Conservation (phyloP, 495 filamentous ascomycete genomes). For the Aspergillus panamensis region DNA sequence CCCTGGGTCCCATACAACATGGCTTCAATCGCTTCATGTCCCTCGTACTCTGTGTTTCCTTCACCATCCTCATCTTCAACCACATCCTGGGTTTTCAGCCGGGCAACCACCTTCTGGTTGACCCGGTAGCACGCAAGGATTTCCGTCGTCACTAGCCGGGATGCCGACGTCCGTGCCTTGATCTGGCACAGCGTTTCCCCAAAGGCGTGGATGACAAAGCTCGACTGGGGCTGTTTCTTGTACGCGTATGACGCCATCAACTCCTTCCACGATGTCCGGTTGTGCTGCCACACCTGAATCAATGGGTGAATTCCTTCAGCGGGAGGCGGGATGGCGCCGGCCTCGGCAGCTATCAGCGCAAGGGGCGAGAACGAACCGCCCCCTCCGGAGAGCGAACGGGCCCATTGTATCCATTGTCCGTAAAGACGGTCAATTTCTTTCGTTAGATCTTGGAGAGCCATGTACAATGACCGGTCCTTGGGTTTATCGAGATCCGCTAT, state of each 20-base stretch:
- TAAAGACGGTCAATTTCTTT: conserved; percentile 16
- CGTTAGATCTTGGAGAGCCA: conserved; percentile 23
- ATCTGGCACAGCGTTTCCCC: conserved; percentile 60
- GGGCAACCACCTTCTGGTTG: conserved; percentile 33
- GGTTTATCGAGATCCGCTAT: conserved; percentile 27
- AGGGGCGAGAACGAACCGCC: conserved; percentile 23
- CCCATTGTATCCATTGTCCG: conserved; percentile 30
- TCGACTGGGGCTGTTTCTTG: conserved; percentile 34
- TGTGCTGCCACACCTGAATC: conserved; percentile 42
- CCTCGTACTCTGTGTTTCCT: conserved; percentile 31
- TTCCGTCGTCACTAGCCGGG: conserved; percentile 28
- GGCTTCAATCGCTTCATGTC: conserved; percentile 33
- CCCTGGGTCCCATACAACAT: conserved; percentile 23
- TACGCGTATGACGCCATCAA: conserved; percentile 64
- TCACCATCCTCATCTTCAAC: conserved; percentile 19
- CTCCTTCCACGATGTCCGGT: conserved; percentile 36
- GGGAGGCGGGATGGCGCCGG: conserved; percentile 23
- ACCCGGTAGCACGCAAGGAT: conserved; percentile 32
- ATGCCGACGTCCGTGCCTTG: conserved; percentile 46
- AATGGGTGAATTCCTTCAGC: conserved; percentile 38
- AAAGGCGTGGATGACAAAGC: conserved; percentile 61
- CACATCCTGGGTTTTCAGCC: conserved; percentile 22
- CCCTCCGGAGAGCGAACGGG: conserved; percentile 1
- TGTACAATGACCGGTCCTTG: conserved; percentile 25
- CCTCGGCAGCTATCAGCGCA: conserved; percentile 25